Percentiles rank a stretch among this genome's conserved stretches.
Conservation (phyloP, 306 rosid species). For the Prunus mume region DNA sequence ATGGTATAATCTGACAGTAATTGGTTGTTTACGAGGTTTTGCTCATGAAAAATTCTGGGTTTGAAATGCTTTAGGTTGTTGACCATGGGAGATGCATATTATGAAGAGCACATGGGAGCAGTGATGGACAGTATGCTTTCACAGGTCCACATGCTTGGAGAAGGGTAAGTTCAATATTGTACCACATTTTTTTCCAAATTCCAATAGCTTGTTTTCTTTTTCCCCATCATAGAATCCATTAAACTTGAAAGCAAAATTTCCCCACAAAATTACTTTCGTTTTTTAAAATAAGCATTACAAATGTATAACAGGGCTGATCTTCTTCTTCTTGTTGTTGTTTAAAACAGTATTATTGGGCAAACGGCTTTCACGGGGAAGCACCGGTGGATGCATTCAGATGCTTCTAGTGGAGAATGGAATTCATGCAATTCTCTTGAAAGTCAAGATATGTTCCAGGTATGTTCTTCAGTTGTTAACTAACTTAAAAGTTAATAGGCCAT, state of each 20-base stretch:
- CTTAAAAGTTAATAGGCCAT: constrained; percentile 3
- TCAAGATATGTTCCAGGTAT: constrained; percentile 42
- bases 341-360: constrained; percentile 61
- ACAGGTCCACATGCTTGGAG: constrained; percentile 61
- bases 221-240: background rate
- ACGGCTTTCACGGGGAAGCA: constrained; percentile 71
- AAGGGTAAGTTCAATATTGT: constrained; percentile 56
- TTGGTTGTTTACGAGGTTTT: constrained; percentile 13
- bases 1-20: constrained; percentile 13
- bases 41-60: constrained; percentile 20
- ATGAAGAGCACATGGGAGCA: constrained; percentile 49
- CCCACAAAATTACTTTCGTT: background rate
- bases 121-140: constrained; percentile 48
- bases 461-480: background rate
- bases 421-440: constrained; percentile 20
- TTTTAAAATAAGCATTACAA: background rate
- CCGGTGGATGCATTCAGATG: constrained; percentile 66
- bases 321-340: constrained; percentile 11
- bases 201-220: background rate
- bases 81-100: constrained; percentile 65
- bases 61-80: constrained; percentile 59
- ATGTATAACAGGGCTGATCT: constrained; percentile 14
- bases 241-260: background rate
- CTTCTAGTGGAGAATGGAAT: constrained; percentile 36
- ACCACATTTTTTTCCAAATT: background rate